These are phyloP conservation scores for Hammondia hammondi DNA, from an alignment of 169 alveolate genomes.

Conservation along the genomic window DNA sequence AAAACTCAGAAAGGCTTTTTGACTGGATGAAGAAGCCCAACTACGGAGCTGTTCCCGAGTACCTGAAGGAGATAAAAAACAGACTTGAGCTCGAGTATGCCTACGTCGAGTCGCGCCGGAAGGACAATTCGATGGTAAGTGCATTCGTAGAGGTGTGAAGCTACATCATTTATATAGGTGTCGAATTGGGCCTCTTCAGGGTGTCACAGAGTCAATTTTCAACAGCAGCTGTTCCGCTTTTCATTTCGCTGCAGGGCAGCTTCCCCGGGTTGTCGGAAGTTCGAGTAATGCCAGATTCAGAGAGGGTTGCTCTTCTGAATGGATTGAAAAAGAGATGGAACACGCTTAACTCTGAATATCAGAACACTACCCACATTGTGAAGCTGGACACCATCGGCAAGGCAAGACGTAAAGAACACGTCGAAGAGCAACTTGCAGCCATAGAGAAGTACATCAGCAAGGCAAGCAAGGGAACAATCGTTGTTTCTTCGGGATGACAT, in stretches of 20 bases:
- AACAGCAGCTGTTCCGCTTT: background rate
- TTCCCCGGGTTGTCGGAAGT: background rate
- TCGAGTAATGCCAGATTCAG: conserved; percentile 8
- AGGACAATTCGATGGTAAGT: too few relatives aligned
- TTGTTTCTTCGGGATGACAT: background rate
- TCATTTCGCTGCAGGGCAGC: background rate
- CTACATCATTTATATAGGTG: too few relatives aligned
- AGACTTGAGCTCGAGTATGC: conserved; percentile 24
- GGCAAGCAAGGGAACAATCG: background rate
- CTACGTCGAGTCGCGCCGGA: conserved; percentile 27
- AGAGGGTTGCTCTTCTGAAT: background rate
- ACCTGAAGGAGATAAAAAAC: background rate
- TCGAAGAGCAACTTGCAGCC: conserved; percentile 35
- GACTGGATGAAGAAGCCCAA: conserved; percentile 20
- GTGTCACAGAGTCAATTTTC: too few relatives aligned
- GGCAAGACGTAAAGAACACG: conserved; percentile 36
- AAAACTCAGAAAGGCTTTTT: background rate
- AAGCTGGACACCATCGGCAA: conserved; percentile 42
- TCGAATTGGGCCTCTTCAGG: too few relatives aligned
- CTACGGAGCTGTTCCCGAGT: conserved; percentile 42
- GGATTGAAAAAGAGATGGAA: conserved; percentile 34
- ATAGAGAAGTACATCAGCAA: conserved; percentile 50
- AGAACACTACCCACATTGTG: conserved; percentile 9
- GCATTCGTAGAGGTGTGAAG: too few relatives aligned
- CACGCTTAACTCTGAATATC: conserved; percentile 11